Evolutionary conservation across 441 rosid species (phyloP).

Genomic region (Eugenia klotzschiana): DNA sequence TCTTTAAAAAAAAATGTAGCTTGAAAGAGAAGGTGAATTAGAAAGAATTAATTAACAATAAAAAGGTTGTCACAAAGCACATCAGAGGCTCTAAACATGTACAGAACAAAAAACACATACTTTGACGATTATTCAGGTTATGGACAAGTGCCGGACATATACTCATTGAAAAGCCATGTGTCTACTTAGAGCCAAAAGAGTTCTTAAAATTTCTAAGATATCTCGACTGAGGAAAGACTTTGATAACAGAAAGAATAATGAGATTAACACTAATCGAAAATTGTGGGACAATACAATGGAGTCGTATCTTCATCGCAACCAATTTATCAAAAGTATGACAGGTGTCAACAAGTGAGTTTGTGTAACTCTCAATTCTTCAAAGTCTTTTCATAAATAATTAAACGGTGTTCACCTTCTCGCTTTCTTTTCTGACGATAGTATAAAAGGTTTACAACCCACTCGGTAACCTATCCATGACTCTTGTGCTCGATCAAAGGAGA

Average conservation of each 20-base stretch:
- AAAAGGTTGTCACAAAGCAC: background rate
- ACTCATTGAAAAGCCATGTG: background rate
- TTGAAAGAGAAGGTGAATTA: background rate
- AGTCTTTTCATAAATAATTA: background rate
- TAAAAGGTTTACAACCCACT: background rate
- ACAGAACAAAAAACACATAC: background rate
- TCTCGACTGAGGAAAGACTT: background rate
- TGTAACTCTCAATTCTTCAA: no score
- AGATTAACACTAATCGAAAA: background rate
- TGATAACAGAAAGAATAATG: background rate
- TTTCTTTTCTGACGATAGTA: background rate
- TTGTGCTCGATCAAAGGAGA: background rate
- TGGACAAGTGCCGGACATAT: background rate
- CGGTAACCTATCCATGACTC: background rate
- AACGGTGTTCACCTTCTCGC: background rate
- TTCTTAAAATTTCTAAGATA: background rate
- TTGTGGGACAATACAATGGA: background rate
- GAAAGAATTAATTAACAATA: background rate
- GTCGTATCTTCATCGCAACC: background rate
- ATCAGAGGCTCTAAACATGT: background rate
- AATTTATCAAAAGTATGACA: background rate
- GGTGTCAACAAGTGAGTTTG: background rate
- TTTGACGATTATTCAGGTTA: background rate
- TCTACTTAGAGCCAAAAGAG: background rate
- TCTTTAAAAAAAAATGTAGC: background rate